Evolutionary conservation across 768 basidiomycete genomes (phyloP), one percentile per base, ranked within the genome.

Genomic region (Panus rudis): DNA sequence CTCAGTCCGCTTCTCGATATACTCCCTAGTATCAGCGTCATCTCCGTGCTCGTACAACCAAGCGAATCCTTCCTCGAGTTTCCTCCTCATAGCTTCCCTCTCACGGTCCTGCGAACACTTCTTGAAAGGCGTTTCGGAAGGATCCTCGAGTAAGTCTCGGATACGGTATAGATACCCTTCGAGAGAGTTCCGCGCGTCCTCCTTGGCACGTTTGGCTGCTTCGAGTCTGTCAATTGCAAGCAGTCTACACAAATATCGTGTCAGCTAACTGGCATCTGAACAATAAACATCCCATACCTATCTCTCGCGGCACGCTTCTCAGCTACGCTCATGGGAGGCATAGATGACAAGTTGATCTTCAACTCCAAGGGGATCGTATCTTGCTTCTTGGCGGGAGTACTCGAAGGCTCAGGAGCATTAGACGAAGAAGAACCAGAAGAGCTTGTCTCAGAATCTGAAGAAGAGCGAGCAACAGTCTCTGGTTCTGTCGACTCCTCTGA

Each of bases 131-230:
- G 82, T 78, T 6, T 79, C 73, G n/a, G 44, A 53, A 51, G 77
- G 76, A 28, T 84, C 79, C 23, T 77, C 73, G 23, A 97, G 68
- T 8, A 94, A 70, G 56, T 92, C 92, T 17, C 89, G 81, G 25
- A 96, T 65, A 47, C 83, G 77, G 67, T 99, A 99, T n/a, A 98
- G 64, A 58, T 96, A 96, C 24, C 84, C 79, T 63, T 99, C 96
- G 40, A 99, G 78, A 20, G 76, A 71, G 63, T 99, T 99, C 23
- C 84, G 74, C 2, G 91, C 90, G 60, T 98, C 96, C 55, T 93
- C 93, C 24, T 81, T 81, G 41, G 79, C 78, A 24, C 70, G 72
- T 60, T 89, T 91, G 14, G 80, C 75, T 2, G 71, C 66, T 65
- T 98, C 93, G 42, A 84, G 80, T 6, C 68, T 60, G 52, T 94